Conservation (phyloP, 2,329 filamentous ascomycete species). For the Microcera coccophila region DNA sequence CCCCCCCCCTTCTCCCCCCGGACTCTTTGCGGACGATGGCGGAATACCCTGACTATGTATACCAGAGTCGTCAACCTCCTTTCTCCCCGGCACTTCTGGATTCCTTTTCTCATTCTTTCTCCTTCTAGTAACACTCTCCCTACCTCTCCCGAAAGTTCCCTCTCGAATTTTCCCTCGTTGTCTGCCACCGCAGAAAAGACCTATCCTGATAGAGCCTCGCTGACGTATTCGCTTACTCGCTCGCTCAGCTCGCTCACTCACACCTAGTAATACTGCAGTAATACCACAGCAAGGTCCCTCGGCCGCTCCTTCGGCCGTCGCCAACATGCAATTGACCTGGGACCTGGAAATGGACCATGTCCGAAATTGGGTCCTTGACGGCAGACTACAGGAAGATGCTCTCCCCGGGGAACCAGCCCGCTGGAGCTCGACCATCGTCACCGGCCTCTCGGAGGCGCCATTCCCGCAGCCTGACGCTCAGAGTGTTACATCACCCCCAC, state of each 20-base stretch:
- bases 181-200: background rate
- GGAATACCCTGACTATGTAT: background rate
- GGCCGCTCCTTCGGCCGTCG: slow-evolving; percentile 5
- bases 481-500: slow-evolving; percentile 12
- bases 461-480: slow-evolving; percentile 15
- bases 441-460: slow-evolving; percentile 23
- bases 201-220: too few species aligned
- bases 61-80: background rate
- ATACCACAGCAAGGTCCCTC: slow-evolving; percentile 5
- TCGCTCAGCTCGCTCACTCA: background rate
- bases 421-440: slow-evolving; percentile 25
- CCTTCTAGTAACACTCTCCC: slow-evolving; percentile 2
- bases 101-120: slow-evolving; percentile 4
- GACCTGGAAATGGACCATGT: slow-evolving; percentile 27
- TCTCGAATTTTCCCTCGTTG: slow-evolving; percentile 9
- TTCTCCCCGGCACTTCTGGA: background rate
- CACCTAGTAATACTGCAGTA: slow-evolving; percentile 6
- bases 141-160: background rate
- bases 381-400: slow-evolving; percentile 18
- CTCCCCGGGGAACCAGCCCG: slow-evolving; percentile 19
- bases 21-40: background rate
- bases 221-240: too few species aligned
- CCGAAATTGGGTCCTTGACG: slow-evolving; percentile 26
- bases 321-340: slow-evolving; percentile 27
- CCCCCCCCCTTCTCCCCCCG: background rate